Evolutionary conservation across 768 basidiomycete genomes (phyloP).

Genomic region (Thelephora aurantiotincta): DNA sequence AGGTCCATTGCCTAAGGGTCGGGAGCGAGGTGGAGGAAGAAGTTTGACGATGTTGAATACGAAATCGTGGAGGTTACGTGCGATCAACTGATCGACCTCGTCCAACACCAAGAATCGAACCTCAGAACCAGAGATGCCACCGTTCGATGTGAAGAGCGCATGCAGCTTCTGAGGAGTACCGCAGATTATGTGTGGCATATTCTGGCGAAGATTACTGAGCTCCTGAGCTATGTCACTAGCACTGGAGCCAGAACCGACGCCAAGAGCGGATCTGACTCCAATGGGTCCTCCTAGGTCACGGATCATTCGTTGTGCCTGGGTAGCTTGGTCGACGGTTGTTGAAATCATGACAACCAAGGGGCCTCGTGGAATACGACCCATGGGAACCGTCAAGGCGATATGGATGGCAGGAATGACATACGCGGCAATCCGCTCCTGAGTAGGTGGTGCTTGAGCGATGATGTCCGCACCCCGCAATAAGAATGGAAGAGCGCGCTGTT

Average conservation of each 20-base stretch:
- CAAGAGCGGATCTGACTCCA: conserved; percentile 81
- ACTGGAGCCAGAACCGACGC: conserved; percentile 62
- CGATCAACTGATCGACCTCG: conserved; percentile 96
- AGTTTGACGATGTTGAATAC: conserved; percentile 90
- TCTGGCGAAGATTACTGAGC: conserved; percentile 73
- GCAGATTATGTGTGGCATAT: conserved; percentile 88
- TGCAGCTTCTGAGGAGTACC: conserved; percentile 96
- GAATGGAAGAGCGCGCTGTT: conserved; percentile 92
- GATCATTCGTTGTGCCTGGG: conserved; percentile 91
- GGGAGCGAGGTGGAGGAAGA: conserved; percentile 77
- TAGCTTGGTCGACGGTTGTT: conserved; percentile 97
- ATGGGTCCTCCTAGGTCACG: conserved; percentile 89
- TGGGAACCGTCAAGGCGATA: conserved; percentile 54
- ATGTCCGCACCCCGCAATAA: conserved; percentile 89
- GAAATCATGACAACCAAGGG: conserved; percentile 89
- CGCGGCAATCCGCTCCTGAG: conserved; percentile 95
- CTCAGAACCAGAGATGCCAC: conserved; percentile 68
- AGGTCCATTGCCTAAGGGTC: conserved; percentile 22
- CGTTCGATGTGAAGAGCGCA: conserved; percentile 72
- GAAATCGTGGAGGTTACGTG: conserved; percentile 89
- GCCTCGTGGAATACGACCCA: conserved; percentile 48
- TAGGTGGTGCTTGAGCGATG: conserved; percentile 97
- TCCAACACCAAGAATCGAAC: conserved; percentile 92
- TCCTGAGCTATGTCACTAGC: conserved; percentile 56
- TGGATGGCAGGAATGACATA: conserved; percentile 91